Conservation (phyloP, 2,329 filamentous ascomycete genomes). For the Monosporascus sp. region DNA sequence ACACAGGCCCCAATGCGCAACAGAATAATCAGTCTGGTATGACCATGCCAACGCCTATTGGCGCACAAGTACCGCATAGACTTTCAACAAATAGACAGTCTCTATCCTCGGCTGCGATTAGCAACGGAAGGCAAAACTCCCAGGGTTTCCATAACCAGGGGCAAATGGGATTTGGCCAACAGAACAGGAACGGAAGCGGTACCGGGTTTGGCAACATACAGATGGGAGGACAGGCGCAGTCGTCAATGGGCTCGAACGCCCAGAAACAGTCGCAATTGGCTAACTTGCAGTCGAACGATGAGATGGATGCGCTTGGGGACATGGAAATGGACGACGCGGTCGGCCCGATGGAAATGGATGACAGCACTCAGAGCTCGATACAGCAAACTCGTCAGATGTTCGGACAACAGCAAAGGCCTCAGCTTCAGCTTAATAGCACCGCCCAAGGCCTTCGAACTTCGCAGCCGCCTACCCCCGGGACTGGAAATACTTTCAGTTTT, state of each 20-base stretch:
- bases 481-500: constrained; percentile 65
- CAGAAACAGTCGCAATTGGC: constrained; percentile 39
- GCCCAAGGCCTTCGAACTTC: constrained; percentile 79
- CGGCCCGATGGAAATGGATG: constrained; percentile 59
- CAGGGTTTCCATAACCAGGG: constrained; percentile 21
- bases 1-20: constrained; percentile 62
- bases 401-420: constrained; percentile 60
- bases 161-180: constrained; percentile 25
- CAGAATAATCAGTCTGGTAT: constrained; percentile 8
- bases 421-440: constrained; percentile 76
- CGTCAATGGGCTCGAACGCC: constrained; percentile 21
- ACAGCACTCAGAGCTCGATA: constrained; percentile 55
- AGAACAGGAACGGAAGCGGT: constrained; percentile 16
- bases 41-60: constrained; percentile 14
- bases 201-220: constrained; percentile 28
- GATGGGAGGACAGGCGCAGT: constrained; percentile 33
- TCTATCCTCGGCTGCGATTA: constrained; percentile 18
- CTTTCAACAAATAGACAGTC: constrained; percentile 24
- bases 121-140: constrained; percentile 20
- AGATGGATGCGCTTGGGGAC: constrained; percentile 82
- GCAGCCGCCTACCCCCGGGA: constrained; percentile 77
- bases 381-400: constrained; percentile 67
- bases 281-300: constrained; percentile 44
- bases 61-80: constrained; percentile 23
- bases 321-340: constrained; percentile 95